Evolutionary conservation across 495 filamentous ascomycete species (phyloP), one percentile per base, ranked within the genome.

Genomic region (Cryomyces minteri): DNA sequence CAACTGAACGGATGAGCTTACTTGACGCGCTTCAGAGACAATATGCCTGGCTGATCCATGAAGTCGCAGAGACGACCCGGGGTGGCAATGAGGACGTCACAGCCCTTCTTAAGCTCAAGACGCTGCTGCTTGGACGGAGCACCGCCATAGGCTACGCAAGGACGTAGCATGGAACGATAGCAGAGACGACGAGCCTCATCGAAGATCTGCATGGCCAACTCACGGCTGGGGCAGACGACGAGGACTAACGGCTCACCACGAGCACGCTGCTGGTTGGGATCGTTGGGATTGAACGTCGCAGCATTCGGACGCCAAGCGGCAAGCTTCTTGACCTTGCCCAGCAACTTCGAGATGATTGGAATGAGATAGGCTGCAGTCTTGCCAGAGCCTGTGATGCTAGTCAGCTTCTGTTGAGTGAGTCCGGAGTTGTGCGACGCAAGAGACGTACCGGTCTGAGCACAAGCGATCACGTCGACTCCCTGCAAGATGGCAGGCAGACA

Each of bases 361-460:
- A 95, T 79, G 4, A 98, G 59, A 54, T 87, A 98, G 0, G 90
- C 87, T 0, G 79, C 90, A 1, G 90, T 98, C 66, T 98, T 98
- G 45, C 90, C 90, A 36, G 88, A 94, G 25, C 90, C 88, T 96
- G 45, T 6, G 12, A 49, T 25, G 18, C 1, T 25, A 25, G 18
- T 25, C 18, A 25, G 18, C 18, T 25, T 25, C 18, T 25, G 18
- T 25, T 25, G 18, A 25, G 18, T 25, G 18, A 25, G 18, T 25
- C 2, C 18, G 18, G 18, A 25, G 18, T 25, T 25, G 18, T 25
- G 18, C 18, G 18, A 25, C 18, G 18, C 18, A 25, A 25, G 39
- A 12, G 5, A 66, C 75, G 59, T 63, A 94, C 88, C 90, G 37
- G 90, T 98, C 58, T 95, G 88, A 5, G 90, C 84, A 53, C 86